Base-by-base conservation (phyloP, 2,329 filamentous ascomycete genomes). In the Alternaria burnsii region DNA sequence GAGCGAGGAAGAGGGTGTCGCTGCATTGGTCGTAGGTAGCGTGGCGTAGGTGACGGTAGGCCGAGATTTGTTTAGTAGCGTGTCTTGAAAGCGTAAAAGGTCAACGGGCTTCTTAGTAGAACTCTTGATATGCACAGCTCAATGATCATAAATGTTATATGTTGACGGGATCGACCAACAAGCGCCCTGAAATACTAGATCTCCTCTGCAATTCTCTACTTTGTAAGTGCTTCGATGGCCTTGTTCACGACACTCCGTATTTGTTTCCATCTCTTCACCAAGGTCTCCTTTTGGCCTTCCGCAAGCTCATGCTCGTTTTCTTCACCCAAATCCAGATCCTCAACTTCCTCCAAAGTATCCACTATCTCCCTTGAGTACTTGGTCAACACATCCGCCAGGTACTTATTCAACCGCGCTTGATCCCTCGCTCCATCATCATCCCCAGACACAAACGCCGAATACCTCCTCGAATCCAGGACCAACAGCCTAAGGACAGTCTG, bases 1-100 rank as follows among this genome's bases (percentile, higher is more conserved):
- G 76, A 91, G 91, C 78, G 95, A 99, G 79, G 95, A 99, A 81
- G 92, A 95, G 76, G 92, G 92, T 57, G 89, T 99, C 74, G 93
- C 95, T 63, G 86, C 89, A 61, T 84, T 96, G 79, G 88, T 98
- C 62, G 87, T 97, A 77, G 91, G 88, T 69, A 93, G 92, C 71
- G 89, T 97, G 77, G 89, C 91, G 78, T 96, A 87, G 43, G 56
- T 36, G 43, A 51, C 30, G 34, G 10, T n/a, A 18, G 41, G 2
- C 38, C 14, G 16, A n/a, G 24, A 12, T 22, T 48, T 53, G 46
- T 40, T 55, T 36, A 43, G 43, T 54, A 42, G 30, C 43, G 53
- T 34, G 28, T 56, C 50, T 58, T 51, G 38, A 44, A 55, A 56
- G 42, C 52, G 47, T 52, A 53, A 62, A 62, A 52, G 52, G 36